Base-by-base conservation (phyloP, 169 alveolate genomes). In the Blepharisma undulans region DNA sequence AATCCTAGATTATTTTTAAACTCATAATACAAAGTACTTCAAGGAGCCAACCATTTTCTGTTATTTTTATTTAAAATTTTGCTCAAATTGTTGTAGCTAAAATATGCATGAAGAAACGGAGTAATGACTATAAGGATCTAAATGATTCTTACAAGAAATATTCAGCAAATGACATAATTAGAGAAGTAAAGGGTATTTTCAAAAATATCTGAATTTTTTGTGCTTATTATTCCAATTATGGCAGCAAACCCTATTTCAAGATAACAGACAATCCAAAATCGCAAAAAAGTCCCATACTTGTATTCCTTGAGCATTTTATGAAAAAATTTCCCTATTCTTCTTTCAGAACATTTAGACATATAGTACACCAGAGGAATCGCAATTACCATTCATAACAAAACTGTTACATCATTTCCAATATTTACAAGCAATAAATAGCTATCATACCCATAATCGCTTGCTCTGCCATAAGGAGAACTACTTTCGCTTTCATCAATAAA, bases 181-280 rank as follows among this genome's bases (percentile, higher is more conserved):
- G 66, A 10, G 10, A 5, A 48, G 0, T 48, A 1, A 48, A 48
- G 7, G 0, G 66, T 2, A 48, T 48, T 5, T 48, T 48, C 10
- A 3, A 48, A 5, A 0, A 48, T 48, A 10, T 3, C 66, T 10
- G 0, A 48, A 48, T 48, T 48, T 48, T 48, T 18, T 1, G 12
- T 48, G 14, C 66, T 48, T 18, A 48, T 25, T 25, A 25, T 29
- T 3, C 61, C 86, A 10, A 78, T 4, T 27, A 78, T 29, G 1
- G 71, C 2, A 48, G 78, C 72, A 4, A 82, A 21, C 16, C 29
- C 25, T 34, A 82, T 10, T 4, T 82, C 89, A 19, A 82, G 22
- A 60, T 82, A 82, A 4, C 77, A 22, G 2, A 32, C 76, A 48
- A 82, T 82, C 78, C 89, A 82, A 30, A 82, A 82, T 16, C 89